phyloP scores from a whole-genome alignment of 495 filamentous ascomycete species.

The Neurospora sp. region DNA sequence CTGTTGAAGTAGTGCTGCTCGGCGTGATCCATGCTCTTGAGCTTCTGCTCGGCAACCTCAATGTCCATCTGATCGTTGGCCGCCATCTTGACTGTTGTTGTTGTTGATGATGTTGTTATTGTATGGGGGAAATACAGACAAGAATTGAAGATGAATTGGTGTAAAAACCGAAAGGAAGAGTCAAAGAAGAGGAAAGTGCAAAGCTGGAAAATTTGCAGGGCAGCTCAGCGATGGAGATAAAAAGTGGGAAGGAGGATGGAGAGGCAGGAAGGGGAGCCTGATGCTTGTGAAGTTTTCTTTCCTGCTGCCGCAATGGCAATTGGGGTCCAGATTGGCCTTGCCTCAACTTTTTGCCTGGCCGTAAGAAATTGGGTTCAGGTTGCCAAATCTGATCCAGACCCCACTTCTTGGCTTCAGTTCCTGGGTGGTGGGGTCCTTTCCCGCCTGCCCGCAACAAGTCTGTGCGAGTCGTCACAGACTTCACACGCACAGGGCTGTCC shows the following conservation, averaged over 20 bases:
- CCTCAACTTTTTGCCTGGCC: constrained; percentile 1
- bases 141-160: background rate
- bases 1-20: constrained; percentile 98
- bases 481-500: background rate
- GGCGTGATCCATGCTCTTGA: constrained; percentile 66
- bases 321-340: constrained; percentile 4
- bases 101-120: background rate
- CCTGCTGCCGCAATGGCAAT: constrained; percentile 1
- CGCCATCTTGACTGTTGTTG: constrained; percentile 22
- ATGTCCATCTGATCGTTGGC: constrained; percentile 33
- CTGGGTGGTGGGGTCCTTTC: background rate
- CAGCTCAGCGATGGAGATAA: background rate
- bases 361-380: constrained; percentile 6
- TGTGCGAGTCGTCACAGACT: background rate
- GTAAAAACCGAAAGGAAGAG: background rate
- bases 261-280: background rate
- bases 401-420: background rate
- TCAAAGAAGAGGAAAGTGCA: background rate
- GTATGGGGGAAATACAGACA: background rate
- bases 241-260: background rate
- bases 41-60: constrained; percentile 38
- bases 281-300: constrained; percentile 1
- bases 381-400: constrained; percentile 2
- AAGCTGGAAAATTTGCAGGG: constrained; percentile 2
- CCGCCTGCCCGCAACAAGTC: background rate